Base-by-base conservation (phyloP, 305 asterid species). In the Fraxinus baroniana region DNA sequence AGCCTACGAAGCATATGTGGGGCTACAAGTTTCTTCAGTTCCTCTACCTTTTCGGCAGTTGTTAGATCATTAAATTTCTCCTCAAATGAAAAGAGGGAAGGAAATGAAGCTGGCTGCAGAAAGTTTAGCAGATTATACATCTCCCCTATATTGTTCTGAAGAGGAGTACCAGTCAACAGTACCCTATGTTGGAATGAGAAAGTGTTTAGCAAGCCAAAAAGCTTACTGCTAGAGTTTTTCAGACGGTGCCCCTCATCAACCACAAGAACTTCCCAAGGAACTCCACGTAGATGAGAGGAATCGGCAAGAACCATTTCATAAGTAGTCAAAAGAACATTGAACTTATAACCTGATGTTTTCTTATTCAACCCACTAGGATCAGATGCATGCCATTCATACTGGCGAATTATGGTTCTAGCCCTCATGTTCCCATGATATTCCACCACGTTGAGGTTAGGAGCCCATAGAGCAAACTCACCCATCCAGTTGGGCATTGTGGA, bases 171-270 rank as follows among this genome's bases (percentile, higher is more conserved):
- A 20, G 99, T 97, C 89, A 97, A 88, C 77, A 94, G 90, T 32
- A 94, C 95, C 18, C 98, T 94, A 79, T 97, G 98, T 80, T 94
- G 98, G 88, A 97, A 94, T 44, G 97, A 92, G 85, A 91, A 94
- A 0, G 98, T 89, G 87, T 97, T 97, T 86, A 97, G 94, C 90
- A 93, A 80, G 76, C 96, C 91, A 84, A 97, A 97, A 73, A 97
- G 94, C 90, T 94, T 97, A 85, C 99, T 97, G 78, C 91, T 86
- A 9, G 98, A 86, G 85, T 94, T 94, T 86, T 97, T 97, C 81
- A 97, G 87, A 78, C 99, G 98, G 87, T 97, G 99, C 13, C 99
- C 99, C 89, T 97, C 99, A 90, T 97, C 99, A 87, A 97, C 99
- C 86, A 97, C 93, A 88, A 97, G 98, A 91, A 94, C 98, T 88